Evolutionary conservation across 2,329 filamentous ascomycete species (phyloP).

Genomic region (Colletotrichum shisoi): DNA sequence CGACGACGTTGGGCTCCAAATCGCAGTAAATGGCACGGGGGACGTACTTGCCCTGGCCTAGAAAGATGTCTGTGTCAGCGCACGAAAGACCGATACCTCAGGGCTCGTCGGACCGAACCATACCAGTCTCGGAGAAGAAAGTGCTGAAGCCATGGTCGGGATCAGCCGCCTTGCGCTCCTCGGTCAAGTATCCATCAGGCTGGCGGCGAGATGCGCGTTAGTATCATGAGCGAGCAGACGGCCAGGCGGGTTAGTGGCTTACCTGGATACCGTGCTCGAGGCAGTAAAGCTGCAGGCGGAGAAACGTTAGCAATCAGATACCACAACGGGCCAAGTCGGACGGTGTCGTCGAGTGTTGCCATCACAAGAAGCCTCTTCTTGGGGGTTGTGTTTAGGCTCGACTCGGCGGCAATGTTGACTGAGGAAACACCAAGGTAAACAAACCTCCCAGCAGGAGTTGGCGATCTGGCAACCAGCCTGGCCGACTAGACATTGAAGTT

Average conservation of each 20-base stretch:
- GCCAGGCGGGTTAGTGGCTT: conserved; percentile 52
- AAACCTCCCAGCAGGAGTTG: conserved; percentile 99
- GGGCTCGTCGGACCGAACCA: conserved; percentile 23
- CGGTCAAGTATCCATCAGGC: conserved; percentile 98
- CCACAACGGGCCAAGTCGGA: background rate
- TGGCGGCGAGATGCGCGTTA: conserved; percentile 51
- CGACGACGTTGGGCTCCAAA: conserved; percentile 99
- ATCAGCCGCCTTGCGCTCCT: conserved; percentile 92
- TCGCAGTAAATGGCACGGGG: conserved; percentile 99
- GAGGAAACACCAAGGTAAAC: conserved; percentile 51
- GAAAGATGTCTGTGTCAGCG: conserved; percentile 35
- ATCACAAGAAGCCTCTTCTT: background rate
- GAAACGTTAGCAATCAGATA: conserved; percentile 8
- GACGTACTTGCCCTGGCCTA: conserved; percentile 98
- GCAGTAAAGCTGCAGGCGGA: conserved; percentile 84
- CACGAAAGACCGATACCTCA: background rate
- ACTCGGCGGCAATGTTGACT: conserved; percentile 10
- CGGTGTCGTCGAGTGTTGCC: background rate
- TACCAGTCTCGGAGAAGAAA: conserved; percentile 99
- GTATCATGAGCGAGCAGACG: conserved; percentile 1
- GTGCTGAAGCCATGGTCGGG: conserved; percentile 99
- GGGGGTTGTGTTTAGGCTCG: background rate
- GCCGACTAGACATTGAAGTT: conserved; percentile 76
- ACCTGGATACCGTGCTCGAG: conserved; percentile 99
- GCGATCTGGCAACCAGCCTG: conserved; percentile 99